Evolutionary conservation across 2,329 filamentous ascomycete genomes (phyloP), one percentile per base, ranked within the genome.

Genomic region (Colletotrichum brevisporum): DNA sequence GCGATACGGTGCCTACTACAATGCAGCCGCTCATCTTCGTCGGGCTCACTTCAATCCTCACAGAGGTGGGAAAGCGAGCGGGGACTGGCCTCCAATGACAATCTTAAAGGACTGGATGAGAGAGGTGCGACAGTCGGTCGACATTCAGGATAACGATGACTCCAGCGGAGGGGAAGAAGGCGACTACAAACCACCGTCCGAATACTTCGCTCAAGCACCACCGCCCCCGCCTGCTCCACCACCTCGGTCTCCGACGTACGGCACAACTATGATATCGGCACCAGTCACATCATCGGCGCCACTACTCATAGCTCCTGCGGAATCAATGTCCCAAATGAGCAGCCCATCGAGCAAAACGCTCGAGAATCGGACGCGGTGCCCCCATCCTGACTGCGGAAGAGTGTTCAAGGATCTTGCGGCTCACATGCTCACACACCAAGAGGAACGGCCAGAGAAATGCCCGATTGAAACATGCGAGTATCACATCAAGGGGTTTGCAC

Each of bases 361-460:
- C 4, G 80, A 83, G 39, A 83, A 84, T 66, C 81, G 83, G 45
- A 85, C 82, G 59, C 82, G 84, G 50, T 89, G 88, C 72, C 86
- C 87, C 24, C 84, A 88, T 67, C 85, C 87, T 2, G 86, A 89
- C 52, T 90, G 88, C 70, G 88, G 87, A 13, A 85, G 86, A 45
- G 82, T 88, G 6, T 89, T 89, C 78, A 89, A 91, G 73, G 89
- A 91, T 71, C 80, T 91, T 15, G 85, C 96, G 75, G 94, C 96
- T 5, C 96, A 99, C 79, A 97, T 97, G 93, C 89, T 98, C 73
- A 99, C 96, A 0, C 96, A 99, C 79, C 94, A 97, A 82, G 92
- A 92, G 69, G 94, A 98, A 81, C 88, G 96, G 36, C 96, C 96
- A 0, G 95, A 98, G 77, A 98, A 98, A 79, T 99, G 96, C 79